Conservation (phyloP, 208 protist genomes). For the Acanthamoeba triangularis region DNA sequence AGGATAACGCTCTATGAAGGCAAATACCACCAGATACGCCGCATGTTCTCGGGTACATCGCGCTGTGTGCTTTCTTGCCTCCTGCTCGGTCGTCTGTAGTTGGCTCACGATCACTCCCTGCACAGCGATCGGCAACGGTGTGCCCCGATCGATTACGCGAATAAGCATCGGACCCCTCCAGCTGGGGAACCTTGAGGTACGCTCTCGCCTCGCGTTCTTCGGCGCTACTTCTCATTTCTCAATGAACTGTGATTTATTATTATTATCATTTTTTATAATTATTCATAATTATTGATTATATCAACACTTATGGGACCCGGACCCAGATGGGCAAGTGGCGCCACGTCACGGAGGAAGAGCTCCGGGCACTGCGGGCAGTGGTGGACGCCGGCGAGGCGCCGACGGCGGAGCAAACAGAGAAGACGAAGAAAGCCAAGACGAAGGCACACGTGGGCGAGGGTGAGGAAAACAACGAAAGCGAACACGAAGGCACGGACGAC, state of each 20-base stretch:
- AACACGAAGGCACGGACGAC: neutral
- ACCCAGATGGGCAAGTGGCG: neutral
- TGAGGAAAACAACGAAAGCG: too few relatives aligned
- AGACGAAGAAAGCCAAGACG: neutral
- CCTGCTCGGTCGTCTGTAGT: neutral
- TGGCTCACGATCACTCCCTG: too few relatives aligned
- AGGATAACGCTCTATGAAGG: conserved; percentile 57
- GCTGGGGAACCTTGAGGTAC: neutral
- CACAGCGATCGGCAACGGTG: conserved; percentile 50
- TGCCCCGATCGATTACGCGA: neutral
- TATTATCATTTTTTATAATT: neutral
- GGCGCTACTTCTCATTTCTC: too few relatives aligned
- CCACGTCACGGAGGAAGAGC: neutral
- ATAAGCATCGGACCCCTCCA: neutral
- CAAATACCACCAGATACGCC: conserved; percentile 41
- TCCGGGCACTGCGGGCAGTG: neutral
- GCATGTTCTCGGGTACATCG: conserved; percentile 1
- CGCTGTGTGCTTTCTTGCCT: neutral
- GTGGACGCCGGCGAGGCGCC: neutral
- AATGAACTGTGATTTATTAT: neutral
- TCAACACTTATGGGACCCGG: neutral
- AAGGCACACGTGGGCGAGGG: neutral
- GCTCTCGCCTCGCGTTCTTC: too few relatives aligned
- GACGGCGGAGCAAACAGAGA: neutral
- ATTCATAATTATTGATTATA: neutral